A percentile compares a stretch with the other conserved stretches of the same genome.
phyloP scores from a whole-genome alignment of 2,329 filamentous ascomycete genomes.

The Sclerotinia glacialis region DNA sequence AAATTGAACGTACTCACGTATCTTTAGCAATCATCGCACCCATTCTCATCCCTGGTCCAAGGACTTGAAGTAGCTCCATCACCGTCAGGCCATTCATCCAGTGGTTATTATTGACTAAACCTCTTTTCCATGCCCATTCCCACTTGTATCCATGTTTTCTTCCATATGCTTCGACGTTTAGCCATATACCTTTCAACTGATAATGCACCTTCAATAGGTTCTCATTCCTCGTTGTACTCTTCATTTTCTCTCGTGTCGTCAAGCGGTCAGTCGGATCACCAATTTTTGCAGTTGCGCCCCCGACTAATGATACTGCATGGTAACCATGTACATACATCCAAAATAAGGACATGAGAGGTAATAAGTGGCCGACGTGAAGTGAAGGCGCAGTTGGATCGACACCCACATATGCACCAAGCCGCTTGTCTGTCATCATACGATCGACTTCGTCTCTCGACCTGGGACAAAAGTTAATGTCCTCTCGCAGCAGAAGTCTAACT shows the following conservation, averaged over 20 bases:
- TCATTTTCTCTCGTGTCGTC: slow-evolving; percentile 55
- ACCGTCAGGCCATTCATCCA: slow-evolving; percentile 76
- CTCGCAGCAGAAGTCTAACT: slow-evolving; percentile 9
- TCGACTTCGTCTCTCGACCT: slow-evolving; percentile 52
- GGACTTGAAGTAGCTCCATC: slow-evolving; percentile 69
- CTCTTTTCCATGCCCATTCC: slow-evolving; percentile 66
- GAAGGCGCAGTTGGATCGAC: slow-evolving; percentile 80
- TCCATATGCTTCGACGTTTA: slow-evolving; percentile 66
- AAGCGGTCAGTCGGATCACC: slow-evolving; percentile 75
- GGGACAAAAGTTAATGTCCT: slow-evolving; percentile 23
- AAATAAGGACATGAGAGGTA: slow-evolving; percentile 79
- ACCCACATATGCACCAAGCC: slow-evolving; percentile 74
- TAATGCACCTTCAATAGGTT: slow-evolving; percentile 67
- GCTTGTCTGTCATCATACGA: slow-evolving; percentile 60
- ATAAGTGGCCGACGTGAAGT: slow-evolving; percentile 74
- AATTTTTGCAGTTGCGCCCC: slow-evolving; percentile 72
- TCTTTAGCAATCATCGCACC: slow-evolving; percentile 87
- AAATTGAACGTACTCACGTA: slow-evolving; percentile 57
- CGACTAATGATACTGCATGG: slow-evolving; percentile 63
- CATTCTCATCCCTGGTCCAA: slow-evolving; percentile 72
- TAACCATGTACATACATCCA: slow-evolving; percentile 80
- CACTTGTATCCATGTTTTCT: slow-evolving; percentile 61
- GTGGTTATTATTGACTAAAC: slow-evolving; percentile 73
- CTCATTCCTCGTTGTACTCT: slow-evolving; percentile 52
- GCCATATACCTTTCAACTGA: slow-evolving; percentile 71